Conservation (phyloP, 208 protist species). For the Leishmania major region DNA sequence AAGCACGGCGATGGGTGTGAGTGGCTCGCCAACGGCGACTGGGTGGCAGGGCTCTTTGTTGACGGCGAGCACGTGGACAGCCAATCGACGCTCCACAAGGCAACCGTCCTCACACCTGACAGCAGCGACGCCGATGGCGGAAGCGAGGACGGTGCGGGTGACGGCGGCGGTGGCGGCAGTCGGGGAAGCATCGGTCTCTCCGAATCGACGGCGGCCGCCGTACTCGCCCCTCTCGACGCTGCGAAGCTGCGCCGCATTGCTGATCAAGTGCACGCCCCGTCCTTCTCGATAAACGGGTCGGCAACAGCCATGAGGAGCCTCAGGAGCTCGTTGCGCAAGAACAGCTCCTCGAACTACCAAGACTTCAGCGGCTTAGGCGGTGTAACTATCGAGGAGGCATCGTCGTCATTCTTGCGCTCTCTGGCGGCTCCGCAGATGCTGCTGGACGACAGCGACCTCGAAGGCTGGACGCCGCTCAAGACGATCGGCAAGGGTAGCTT, state of each 20-base stretch:
- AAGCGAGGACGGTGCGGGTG: background rate
- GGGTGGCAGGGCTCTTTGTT: slow-evolving; percentile 73
- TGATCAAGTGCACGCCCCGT: slow-evolving; percentile 23
- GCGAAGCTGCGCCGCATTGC: slow-evolving; percentile 51
- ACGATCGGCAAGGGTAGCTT: slow-evolving; percentile 90
- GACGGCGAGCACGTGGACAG: slow-evolving; percentile 78
- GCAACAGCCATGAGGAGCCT: background rate
- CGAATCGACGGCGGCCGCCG: slow-evolving; percentile 27
- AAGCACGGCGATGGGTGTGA: slow-evolving; percentile 88
- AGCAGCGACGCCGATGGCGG: slow-evolving; percentile 4
- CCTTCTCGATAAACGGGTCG: slow-evolving; percentile 8
- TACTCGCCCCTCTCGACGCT: slow-evolving; percentile 47
- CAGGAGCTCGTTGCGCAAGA: background rate
- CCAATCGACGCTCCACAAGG: slow-evolving; percentile 52
- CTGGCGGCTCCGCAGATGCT: slow-evolving; percentile 29
- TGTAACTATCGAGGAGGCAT: background rate
- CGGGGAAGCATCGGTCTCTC: slow-evolving; percentile 7
- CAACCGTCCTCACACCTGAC: slow-evolving; percentile 13
- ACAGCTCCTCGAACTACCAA: background rate
- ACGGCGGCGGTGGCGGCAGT: background rate
- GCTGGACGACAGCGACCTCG: slow-evolving; percentile 66
- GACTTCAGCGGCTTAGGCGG: background rate
- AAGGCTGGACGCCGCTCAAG: slow-evolving; percentile 70
- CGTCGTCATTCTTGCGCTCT: slow-evolving; percentile 20
- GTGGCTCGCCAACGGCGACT: slow-evolving; percentile 78